These are phyloP conservation scores for Apiospora saccharicola DNA, from an alignment of 2,329 filamentous ascomycete genomes.

Conservation along the genomic window DNA sequence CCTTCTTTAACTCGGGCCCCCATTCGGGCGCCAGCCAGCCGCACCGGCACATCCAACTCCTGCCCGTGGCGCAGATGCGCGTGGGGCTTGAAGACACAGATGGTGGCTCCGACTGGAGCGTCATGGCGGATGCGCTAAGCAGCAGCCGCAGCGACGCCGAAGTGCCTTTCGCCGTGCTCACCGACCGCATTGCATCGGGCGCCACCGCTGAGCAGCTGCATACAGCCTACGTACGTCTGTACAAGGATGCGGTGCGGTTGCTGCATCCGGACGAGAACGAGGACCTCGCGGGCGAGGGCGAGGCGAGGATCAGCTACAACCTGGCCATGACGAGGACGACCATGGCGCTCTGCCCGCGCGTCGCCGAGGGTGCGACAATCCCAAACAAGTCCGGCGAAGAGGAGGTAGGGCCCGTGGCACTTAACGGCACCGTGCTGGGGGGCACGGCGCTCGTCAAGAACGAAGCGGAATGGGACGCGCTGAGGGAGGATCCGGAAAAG, in stretches of 20 bases:
- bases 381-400: slow-evolving; percentile 37
- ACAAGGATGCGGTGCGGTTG: slow-evolving; percentile 49
- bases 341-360: slow-evolving; percentile 63
- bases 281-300: slow-evolving; percentile 42
- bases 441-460: slow-evolving; percentile 70
- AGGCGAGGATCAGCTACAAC: slow-evolving; percentile 68
- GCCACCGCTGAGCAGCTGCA: slow-evolving; percentile 49
- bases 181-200: slow-evolving; percentile 44
- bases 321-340: slow-evolving; percentile 62
- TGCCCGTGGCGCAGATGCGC: slow-evolving; percentile 70
- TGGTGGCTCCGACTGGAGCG: slow-evolving; percentile 50
- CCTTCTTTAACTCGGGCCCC: slow-evolving; percentile 74
- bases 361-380: slow-evolving; percentile 55
- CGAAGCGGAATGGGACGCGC: slow-evolving; percentile 62
- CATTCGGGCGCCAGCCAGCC: slow-evolving; percentile 76
- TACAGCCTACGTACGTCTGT: slow-evolving; percentile 55
- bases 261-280: slow-evolving; percentile 33
- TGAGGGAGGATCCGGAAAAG: slow-evolving; percentile 51
- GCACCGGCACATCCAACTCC: slow-evolving; percentile 75
- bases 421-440: slow-evolving; percentile 70
- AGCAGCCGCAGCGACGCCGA: slow-evolving; percentile 28
- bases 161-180: slow-evolving; percentile 56
- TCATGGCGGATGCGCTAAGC: slow-evolving; percentile 54
- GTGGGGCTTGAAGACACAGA: slow-evolving; percentile 51
- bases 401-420: slow-evolving; percentile 51